These are phyloP conservation scores for Trichoderma harzianum DNA, from an alignment of 2,329 filamentous ascomycete genomes.

Conservation along the genomic window DNA sequence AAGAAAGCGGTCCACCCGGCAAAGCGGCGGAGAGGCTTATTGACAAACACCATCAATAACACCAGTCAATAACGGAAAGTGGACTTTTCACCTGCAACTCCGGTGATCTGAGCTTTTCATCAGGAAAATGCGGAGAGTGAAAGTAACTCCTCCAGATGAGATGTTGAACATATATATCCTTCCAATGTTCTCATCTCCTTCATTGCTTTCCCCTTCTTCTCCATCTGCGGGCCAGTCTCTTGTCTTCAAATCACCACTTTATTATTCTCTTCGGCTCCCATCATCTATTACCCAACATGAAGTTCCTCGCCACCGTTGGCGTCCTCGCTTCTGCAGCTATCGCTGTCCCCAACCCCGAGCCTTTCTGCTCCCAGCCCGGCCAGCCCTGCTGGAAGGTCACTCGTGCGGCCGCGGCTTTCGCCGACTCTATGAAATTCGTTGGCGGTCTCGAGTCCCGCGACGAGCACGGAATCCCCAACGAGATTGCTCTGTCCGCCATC, in stretches of 20 bases:
- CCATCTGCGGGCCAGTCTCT: not conserved
- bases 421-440: slow-evolving; percentile 25
- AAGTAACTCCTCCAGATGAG: not conserved
- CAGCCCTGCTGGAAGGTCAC: slow-evolving; percentile 36
- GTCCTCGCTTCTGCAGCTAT: slow-evolving; percentile 22
- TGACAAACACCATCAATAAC: slow-evolving; percentile 13
- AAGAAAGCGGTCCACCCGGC: not conserved
- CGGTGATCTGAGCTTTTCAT: slow-evolving; percentile 1
- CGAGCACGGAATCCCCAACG: slow-evolving; percentile 31
- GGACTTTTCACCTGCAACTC: not conserved
- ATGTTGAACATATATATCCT: not conserved
- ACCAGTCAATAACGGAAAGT: slow-evolving; percentile 6
- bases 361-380: slow-evolving; percentile 30
- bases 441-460: slow-evolving; percentile 29
- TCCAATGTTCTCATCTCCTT: not conserved
- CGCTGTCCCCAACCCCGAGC: slow-evolving; percentile 23
- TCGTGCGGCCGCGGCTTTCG: slow-evolving; percentile 26
- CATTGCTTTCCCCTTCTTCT: not conserved
- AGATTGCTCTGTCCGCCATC: slow-evolving; percentile 37
- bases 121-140: not conserved
- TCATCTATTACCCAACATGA: slow-evolving; percentile 24
- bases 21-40: slow-evolving; percentile 1
- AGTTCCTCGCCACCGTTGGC: slow-evolving; percentile 28
- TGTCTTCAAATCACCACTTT: not conserved
- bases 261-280: not conserved